Conservation (phyloP, 495 filamentous ascomycete species). For the Penicillium robsamsonii region DNA sequence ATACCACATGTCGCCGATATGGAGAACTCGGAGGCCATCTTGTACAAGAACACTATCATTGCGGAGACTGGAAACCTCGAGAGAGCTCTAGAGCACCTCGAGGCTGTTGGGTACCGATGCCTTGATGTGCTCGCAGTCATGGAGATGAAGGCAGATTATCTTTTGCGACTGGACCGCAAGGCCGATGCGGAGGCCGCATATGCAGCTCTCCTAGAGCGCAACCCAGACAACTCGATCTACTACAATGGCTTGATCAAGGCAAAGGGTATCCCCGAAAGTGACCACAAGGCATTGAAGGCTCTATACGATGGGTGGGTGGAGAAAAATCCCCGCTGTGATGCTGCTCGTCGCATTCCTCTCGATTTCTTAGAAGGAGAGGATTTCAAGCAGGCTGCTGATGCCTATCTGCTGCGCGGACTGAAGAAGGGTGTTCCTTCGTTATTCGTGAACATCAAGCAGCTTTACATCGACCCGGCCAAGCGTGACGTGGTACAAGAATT, state of each 20-base stretch:
- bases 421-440: conserved; percentile 95
- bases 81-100: conserved; percentile 82
- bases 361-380: conserved; percentile 85
- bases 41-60: conserved; percentile 96
- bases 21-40: conserved; percentile 91
- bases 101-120: conserved; percentile 69
- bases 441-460: conserved; percentile 91
- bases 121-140: conserved; percentile 85
- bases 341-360: conserved; percentile 79
- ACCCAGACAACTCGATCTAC: conserved; percentile 82
- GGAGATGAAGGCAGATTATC: conserved; percentile 84
- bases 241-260: conserved; percentile 73
- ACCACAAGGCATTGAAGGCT: conserved; percentile 62
- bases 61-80: conserved; percentile 78
- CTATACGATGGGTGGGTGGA: conserved; percentile 80
- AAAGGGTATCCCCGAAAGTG: conserved; percentile 59
- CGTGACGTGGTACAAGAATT: conserved; percentile 69
- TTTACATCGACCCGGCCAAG: conserved; percentile 77
- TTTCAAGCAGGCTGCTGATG: conserved; percentile 75
- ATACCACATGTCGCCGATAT: conserved; percentile 69
- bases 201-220: conserved; percentile 74
- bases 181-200: conserved; percentile 84
- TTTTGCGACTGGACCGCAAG: conserved; percentile 71
- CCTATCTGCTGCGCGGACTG: conserved; percentile 82
- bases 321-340: conserved; percentile 80